Conservation (phyloP, 768 basidiomycete genomes). For the Auricularia auricula-judae region DNA sequence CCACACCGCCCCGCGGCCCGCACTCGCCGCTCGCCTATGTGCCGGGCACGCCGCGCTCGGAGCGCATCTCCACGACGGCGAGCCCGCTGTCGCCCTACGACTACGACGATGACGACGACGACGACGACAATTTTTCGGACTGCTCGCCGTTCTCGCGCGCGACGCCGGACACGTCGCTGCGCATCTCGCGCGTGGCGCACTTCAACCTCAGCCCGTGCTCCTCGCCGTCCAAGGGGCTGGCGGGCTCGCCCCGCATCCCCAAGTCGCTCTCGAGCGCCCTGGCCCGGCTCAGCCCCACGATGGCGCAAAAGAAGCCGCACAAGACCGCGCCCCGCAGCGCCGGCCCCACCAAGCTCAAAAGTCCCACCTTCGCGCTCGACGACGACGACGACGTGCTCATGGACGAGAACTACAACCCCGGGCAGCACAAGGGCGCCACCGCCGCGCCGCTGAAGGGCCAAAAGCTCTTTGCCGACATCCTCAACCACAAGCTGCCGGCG, state of each 20-base stretch:
- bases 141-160: not conserved
- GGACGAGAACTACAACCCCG: not conserved
- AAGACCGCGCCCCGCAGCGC: not conserved
- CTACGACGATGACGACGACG: not conserved
- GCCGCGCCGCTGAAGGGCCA: not conserved
- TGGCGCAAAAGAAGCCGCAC: not conserved
- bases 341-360: not conserved
- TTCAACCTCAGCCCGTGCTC: not conserved
- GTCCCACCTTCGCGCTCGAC: not conserved
- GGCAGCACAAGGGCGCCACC: not conserved
- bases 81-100: not conserved
- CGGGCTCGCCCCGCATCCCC: not conserved
- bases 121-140: not conserved
- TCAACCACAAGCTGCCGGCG: not conserved
- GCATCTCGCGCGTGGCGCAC: not conserved
- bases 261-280: not conserved
- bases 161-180: not conserved
- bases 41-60: not conserved
- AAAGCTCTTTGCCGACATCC: not conserved
- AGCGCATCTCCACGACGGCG: not conserved
- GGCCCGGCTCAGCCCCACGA: not conserved
- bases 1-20: not conserved
- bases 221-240: not conserved
- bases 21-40: not conserved
- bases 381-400: not conserved